Evolutionary conservation across 805 yeast genomes (phyloP), one percentile per base, ranked within the genome.

Genomic region (Yarrowia sp.): DNA sequence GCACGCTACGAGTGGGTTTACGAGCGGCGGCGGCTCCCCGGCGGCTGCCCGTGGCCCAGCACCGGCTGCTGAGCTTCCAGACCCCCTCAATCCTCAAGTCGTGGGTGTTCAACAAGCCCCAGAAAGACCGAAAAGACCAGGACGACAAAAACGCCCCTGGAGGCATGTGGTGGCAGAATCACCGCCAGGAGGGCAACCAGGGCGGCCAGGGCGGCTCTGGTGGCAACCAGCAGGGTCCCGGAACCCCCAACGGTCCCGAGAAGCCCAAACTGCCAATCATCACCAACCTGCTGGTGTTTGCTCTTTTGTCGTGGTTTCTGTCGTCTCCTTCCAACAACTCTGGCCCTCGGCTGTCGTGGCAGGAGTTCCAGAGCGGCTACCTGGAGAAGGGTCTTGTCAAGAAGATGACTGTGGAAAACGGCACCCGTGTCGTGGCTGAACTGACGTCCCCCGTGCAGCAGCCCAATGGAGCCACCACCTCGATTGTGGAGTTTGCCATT

Each of bases 361-460:
- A 95, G 79, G 97, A 94, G 74, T 94, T 95, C 80, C 84, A 91
- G 49, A 81, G 87, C 6, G 82, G 87, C 56, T 88, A 87, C 73
- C 81, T 95, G 69, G 90, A 89, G 70, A 90, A 87, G 73, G 92
- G 92, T 6, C 82, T 86, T 50, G 99, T 95, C 14, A 83, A 86
- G 56, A 86, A 84, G 71, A 81, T 95, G 65, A 78, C 86, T 19
- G 93, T 95, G 9, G 86, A 91, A 38, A 94, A 95, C 79, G 89
- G 89, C 73, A 81, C 85, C 13, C 83, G 83, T 58, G 99, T 92
- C 9, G 84, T 88, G 66, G 90, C 94, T 2, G 87, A 85, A 19
- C 79, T 91, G 69, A 69, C 71, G 38, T 72, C 71, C 50, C 67
- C 70, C 39, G 86, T 84, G 72, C 87, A 85, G 14, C 82, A 81